These are phyloP conservation scores for Chenopodium berlandieri DNA, from an alignment of 148 eudicot genomes.

Conservation along the genomic window DNA sequence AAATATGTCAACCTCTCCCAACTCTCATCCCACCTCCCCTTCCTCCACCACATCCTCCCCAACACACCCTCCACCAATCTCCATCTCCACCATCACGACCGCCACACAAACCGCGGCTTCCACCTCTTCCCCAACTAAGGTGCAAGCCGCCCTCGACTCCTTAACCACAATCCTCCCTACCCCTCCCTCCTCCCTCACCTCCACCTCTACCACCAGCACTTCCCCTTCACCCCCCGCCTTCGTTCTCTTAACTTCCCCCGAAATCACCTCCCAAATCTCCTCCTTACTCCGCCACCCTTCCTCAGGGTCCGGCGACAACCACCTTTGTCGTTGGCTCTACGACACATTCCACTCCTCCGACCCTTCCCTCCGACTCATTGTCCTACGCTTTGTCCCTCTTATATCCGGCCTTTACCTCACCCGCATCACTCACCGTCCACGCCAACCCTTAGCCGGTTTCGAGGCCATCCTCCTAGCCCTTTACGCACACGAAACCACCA, in stretches of 20 bases:
- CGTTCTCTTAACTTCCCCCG: slow-evolving; percentile 54
- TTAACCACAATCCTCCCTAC: slow-evolving; percentile 53
- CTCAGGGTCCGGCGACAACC: slow-evolving; percentile 81
- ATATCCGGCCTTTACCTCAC: slow-evolving; percentile 74
- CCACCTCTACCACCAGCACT: slow-evolving; percentile 2
- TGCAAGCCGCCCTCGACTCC: slow-evolving; percentile 45
- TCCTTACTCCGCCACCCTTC: slow-evolving; percentile 59
- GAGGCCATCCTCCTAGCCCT: slow-evolving; percentile 82
- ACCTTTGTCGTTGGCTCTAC: slow-evolving; percentile 87
- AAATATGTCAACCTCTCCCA: slow-evolving; percentile 26
- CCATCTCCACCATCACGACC: slow-evolving; percentile 10
- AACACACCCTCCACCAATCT: neutral
- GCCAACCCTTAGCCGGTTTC: slow-evolving; percentile 71
- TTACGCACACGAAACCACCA: slow-evolving; percentile 61
- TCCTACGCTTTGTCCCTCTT: slow-evolving; percentile 69
- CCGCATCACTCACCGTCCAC: slow-evolving; percentile 39
- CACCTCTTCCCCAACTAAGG: slow-evolving; percentile 44
- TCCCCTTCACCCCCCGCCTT: slow-evolving; percentile 53
- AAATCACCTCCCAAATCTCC: slow-evolving; percentile 50
- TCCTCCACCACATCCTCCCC: slow-evolving; percentile 20
- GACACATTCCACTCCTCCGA: slow-evolving; percentile 77
- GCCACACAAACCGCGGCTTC: slow-evolving; percentile 15
- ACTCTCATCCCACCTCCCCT: slow-evolving; percentile 17
- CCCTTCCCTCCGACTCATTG: slow-evolving; percentile 66
- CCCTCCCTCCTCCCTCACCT: slow-evolving; percentile 30